phyloP scores from a whole-genome alignment of 1,284 basidiomycete genomes.

The Porogramme epimiltina region DNA sequence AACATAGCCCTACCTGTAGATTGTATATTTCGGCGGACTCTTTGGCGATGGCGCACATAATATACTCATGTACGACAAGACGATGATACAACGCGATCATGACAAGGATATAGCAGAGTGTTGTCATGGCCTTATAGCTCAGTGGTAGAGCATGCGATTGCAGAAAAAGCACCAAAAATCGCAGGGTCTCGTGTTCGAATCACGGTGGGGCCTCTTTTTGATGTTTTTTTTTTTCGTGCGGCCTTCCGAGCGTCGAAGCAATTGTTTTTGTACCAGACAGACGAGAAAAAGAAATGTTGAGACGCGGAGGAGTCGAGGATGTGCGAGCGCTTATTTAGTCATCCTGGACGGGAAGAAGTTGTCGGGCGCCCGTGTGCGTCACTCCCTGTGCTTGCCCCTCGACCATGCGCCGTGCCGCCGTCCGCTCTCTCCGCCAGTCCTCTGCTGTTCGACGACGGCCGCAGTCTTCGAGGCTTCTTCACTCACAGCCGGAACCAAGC shows the following conservation, averaged over 20 bases:
- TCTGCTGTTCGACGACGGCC: not conserved
- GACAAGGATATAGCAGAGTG: no score
- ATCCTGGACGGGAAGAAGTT: no score
- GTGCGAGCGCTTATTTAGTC: not conserved
- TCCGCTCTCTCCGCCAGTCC: slow-evolving; percentile 17
- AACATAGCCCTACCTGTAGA: no score
- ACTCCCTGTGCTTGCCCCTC: not conserved
- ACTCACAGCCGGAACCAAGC: not conserved
- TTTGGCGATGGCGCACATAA: no score
- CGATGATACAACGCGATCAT: no score
- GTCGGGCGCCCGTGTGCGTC: not conserved
- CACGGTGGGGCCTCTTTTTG: slow-evolving; percentile 32
- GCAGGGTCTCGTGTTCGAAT: slow-evolving; percentile 33
- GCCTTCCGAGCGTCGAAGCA: slow-evolving; percentile 2
- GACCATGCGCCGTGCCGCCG: slow-evolving; percentile 26
- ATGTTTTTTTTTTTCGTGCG: not conserved
- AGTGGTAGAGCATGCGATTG: slow-evolving; percentile 39
- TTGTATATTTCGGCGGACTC: no score
- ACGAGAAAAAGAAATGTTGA: no score
- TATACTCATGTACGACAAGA: no score
- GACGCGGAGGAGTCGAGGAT: no score
- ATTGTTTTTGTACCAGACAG: no score
- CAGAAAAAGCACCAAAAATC: slow-evolving; percentile 20
- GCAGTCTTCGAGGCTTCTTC: not conserved
- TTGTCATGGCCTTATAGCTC: slow-evolving; percentile 30